Evolutionary conservation across 2,329 filamentous ascomycete species (phyloP), one percentile per base, ranked within the genome.

Genomic region (Cladorrhinum sp.): DNA sequence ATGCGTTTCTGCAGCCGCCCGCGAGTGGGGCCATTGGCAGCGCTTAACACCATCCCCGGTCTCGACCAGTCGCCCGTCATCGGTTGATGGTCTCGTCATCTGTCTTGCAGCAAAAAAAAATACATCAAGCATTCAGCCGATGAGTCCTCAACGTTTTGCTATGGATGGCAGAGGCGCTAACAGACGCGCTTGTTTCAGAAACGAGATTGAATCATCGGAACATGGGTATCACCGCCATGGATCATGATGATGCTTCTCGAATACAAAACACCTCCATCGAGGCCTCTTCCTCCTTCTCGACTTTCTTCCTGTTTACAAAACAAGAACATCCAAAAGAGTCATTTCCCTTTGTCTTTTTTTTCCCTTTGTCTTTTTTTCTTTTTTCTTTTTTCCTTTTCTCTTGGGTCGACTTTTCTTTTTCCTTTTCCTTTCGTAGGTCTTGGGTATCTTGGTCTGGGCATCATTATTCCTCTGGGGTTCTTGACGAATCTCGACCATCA

Each of bases 341-440:
- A 12, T 64, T 65, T 64, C 55, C 62, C 61, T 55, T 48, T 60
- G 56, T 52, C 39, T 63, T 60, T 51, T 39, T 51, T 58, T 42
- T 23, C 49, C 46, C 53, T 58, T 21, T 42, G 20, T 42, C 28
- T 64, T 59, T 50, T 51, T 24, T 46, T 53, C 28, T 42, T 52
- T 30, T 49, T 56, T 61, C 60, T 26, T 16, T 56, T 48, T 28
- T 58, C 48, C 57, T 20, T 54, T 52, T 63, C 62, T 54, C 33
- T 48, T 33, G 55, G 26, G 26, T 28, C 26, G n/a, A 30, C 36
- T 64, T 28, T 62, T 49, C 49, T 36, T 26, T 57, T 42, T 60
- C 20, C 49, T 39, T 16, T 57, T 57, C 59, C 36, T 42, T 60
- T 55, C 18, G 50, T 64, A 36, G 55, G 55, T 53, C 58, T 28